Conservation (phyloP, 139 green algal genomes). For the Axilococcus clingmanii region DNA sequence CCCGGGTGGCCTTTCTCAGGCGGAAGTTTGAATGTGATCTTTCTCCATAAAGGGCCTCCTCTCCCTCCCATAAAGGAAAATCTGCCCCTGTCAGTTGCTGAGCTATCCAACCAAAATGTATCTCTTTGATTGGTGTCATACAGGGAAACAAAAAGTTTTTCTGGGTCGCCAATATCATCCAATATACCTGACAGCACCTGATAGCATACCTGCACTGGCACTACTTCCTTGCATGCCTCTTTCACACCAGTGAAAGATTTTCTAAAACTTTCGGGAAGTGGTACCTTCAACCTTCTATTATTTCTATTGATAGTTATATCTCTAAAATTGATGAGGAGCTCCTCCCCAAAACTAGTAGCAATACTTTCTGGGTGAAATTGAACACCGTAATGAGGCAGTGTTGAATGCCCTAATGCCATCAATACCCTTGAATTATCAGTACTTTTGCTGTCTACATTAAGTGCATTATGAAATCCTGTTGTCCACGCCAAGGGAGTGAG, state of each 20-base stretch:
- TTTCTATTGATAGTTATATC: conserved; percentile 37
- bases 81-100: conserved; percentile 56
- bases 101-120: conserved; percentile 88
- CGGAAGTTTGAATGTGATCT: conserved; percentile 58
- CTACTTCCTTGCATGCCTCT: neutral
- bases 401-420: conserved; percentile 73
- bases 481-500: conserved; percentile 80
- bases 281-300: neutral
- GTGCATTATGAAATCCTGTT: conserved; percentile 23
- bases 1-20: neutral
- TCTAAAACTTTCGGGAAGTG: neutral
- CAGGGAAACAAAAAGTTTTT: neutral
- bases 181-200: neutral
- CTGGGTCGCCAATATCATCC: neutral
- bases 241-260: neutral
- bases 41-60: conserved; percentile 68
- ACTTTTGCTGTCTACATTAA: conserved; percentile 4
- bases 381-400: conserved; percentile 75
- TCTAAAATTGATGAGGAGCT: conserved; percentile 81
- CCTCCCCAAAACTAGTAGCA: conserved; percentile 59
- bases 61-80: conserved; percentile 89
- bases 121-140: conserved; percentile 19
- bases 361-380: conserved; percentile 97
- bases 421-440: conserved; percentile 30
- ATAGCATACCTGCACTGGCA: neutral